Evolutionary conservation across 495 filamentous ascomycete genomes (phyloP).

Genomic region (Entonaema liquescens): DNA sequence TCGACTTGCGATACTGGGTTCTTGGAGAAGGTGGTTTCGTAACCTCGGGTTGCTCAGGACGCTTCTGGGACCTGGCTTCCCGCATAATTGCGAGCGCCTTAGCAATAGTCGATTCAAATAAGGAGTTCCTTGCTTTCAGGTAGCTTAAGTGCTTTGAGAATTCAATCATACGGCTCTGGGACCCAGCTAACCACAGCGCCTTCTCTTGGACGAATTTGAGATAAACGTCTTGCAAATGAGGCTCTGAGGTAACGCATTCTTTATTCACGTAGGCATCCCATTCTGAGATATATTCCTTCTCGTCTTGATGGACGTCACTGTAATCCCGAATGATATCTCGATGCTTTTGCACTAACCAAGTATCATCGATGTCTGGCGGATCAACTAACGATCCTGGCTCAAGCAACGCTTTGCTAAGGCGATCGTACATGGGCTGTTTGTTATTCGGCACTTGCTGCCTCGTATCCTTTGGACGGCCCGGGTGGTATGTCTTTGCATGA

Average conservation of each 20-base stretch:
- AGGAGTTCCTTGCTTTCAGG: constrained; percentile 53
- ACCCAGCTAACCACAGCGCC: constrained; percentile 54
- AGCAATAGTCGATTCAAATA: constrained; percentile 48
- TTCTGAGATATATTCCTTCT: constrained; percentile 61
- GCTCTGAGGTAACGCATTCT: constrained; percentile 56
- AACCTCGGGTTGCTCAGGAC: constrained; percentile 30
- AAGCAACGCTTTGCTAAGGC: constrained; percentile 57
- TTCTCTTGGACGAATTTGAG: constrained; percentile 54
- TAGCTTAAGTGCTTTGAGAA: constrained; percentile 56
- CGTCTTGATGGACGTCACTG: constrained; percentile 55
- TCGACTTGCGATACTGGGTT: constrained; percentile 44
- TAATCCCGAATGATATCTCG: constrained; percentile 61
- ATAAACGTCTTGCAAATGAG: constrained; percentile 56
- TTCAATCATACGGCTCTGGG: constrained; percentile 51
- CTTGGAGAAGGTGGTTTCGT: constrained; percentile 39
- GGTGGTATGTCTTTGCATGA: constrained; percentile 18
- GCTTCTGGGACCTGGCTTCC: constrained; percentile 44
- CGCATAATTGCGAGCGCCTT: constrained; percentile 51
- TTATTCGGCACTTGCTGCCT: constrained; percentile 56
- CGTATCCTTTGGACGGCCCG: constrained; percentile 37
- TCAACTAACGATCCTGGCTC: constrained; percentile 56
- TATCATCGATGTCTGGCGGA: constrained; percentile 53
- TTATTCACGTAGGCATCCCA: constrained; percentile 61
- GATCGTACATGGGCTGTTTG: constrained; percentile 60
- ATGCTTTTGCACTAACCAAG: constrained; percentile 62